A percentile compares a stretch with the other conserved stretches of the same genome.
Evolutionary conservation across 164 flowering plant species (phyloP).

Genomic region (Malania oleifera): DNA sequence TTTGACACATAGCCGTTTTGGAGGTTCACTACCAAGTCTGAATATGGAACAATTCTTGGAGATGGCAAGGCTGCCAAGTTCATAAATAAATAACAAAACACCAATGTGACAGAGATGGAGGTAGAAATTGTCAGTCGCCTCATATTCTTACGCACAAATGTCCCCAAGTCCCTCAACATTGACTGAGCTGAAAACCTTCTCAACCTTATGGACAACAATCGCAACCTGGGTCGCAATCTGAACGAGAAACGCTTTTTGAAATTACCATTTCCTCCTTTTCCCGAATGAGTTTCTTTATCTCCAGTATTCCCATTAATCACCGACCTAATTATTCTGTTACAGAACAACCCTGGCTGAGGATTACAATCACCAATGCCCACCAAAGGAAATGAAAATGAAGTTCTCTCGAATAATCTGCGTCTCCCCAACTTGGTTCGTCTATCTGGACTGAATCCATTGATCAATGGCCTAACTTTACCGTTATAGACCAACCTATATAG

Average conservation of each 20-base stretch:
- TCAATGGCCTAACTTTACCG: slow-evolving; percentile 2
- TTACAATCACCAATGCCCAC: slow-evolving; percentile 23
- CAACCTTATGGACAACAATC: slow-evolving; percentile 46
- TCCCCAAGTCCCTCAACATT: slow-evolving; percentile 36
- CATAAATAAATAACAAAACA: slow-evolving; percentile 63
- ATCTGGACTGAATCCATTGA: slow-evolving; percentile 1
- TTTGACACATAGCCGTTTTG: slow-evolving; percentile 59
- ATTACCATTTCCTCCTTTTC: slow-evolving; percentile 16
- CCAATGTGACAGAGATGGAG: slow-evolving; percentile 45
- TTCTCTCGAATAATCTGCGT: background rate
- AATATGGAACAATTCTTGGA: slow-evolving; percentile 72
- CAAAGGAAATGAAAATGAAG: background rate
- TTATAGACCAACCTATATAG: slow-evolving; percentile 7
- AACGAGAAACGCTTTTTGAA: slow-evolving; percentile 41
- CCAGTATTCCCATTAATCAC: slow-evolving; percentile 21
- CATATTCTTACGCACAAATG: slow-evolving; percentile 47
- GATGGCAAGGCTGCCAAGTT: slow-evolving; percentile 59
- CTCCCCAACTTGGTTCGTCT: background rate
- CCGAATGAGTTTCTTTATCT: slow-evolving; percentile 21
- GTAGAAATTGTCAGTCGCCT: slow-evolving; percentile 41
- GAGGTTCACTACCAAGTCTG: slow-evolving; percentile 68
- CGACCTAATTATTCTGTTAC: slow-evolving; percentile 23
- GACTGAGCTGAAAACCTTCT: slow-evolving; percentile 37
- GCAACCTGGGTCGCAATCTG: slow-evolving; percentile 69
- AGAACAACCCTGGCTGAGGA: slow-evolving; percentile 21